These are phyloP conservation scores for Pseudopyrenochaeta lycopersici DNA, from an alignment of 2,329 filamentous ascomycete genomes.

Conservation along the genomic window DNA sequence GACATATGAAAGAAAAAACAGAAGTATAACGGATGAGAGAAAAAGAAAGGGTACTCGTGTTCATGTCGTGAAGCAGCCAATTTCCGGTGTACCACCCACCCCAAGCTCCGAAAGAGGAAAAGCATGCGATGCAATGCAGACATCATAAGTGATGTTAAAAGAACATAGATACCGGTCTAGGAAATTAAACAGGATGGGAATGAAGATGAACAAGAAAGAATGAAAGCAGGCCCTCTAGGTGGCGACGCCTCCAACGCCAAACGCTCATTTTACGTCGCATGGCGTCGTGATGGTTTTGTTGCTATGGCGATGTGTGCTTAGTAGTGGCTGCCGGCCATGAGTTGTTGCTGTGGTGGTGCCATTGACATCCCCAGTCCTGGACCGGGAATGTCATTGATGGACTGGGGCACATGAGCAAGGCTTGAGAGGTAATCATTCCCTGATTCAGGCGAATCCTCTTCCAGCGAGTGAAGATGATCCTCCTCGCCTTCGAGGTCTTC, in stretches of 20 bases:
- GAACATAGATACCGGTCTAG: slow-evolving; percentile 31
- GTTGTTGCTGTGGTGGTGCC: slow-evolving; percentile 49
- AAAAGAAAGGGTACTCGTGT: slow-evolving; percentile 25
- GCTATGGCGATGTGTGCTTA: slow-evolving; percentile 28
- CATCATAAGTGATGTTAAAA: slow-evolving; percentile 20
- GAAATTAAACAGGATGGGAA: slow-evolving; percentile 37
- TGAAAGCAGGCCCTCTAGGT: slow-evolving; percentile 29
- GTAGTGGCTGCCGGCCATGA: slow-evolving; percentile 57
- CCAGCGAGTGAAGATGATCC: slow-evolving; percentile 81
- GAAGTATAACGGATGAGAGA: slow-evolving; percentile 11
- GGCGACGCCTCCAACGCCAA: slow-evolving; percentile 31
- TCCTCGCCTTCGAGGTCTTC: slow-evolving; percentile 91
- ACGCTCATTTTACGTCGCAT: slow-evolving; percentile 34
- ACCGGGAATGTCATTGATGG: slow-evolving; percentile 47
- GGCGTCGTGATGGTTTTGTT: slow-evolving; percentile 24
- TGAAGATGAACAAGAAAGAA: slow-evolving; percentile 29
- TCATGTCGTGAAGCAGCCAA: slow-evolving; percentile 23
- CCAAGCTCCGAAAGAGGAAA: slow-evolving; percentile 17
- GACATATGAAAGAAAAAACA: slow-evolving; percentile 1
- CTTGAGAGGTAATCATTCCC: slow-evolving; percentile 66
- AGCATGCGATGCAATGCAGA: slow-evolving; percentile 39
- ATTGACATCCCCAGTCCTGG: slow-evolving; percentile 50
- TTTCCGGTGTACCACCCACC: slow-evolving; percentile 18
- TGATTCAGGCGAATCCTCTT: slow-evolving; percentile 78
- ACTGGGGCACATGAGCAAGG: slow-evolving; percentile 38